Conservation (phyloP, 306 rosid species). For the Gleditsia sinensis region DNA sequence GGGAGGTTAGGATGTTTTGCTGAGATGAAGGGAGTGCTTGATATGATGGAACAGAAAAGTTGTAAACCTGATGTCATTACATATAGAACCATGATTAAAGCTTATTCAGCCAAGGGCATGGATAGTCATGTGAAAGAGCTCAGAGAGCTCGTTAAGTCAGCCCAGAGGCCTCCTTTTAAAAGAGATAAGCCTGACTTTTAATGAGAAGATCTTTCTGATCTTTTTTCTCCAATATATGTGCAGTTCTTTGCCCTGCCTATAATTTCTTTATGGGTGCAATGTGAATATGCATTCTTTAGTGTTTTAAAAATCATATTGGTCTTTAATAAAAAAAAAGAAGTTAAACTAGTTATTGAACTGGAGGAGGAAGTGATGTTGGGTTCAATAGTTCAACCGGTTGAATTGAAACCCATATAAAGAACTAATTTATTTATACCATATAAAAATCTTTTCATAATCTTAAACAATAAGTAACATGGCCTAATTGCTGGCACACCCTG, state of each 20-base stretch:
- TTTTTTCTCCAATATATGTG: conserved; percentile 2
- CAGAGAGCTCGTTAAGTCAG: conserved; percentile 50
- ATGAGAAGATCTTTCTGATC: conserved; percentile 26
- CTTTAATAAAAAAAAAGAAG: no score
- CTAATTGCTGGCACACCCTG: no score
- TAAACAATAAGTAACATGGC: no score
- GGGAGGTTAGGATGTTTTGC: conserved; percentile 68
- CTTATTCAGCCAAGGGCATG: conserved; percentile 78
- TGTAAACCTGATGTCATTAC: conserved; percentile 83
- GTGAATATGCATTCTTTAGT: no score
- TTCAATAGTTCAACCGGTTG: no score
- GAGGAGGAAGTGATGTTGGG: no score
- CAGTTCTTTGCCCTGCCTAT: not conserved
- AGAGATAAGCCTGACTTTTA: conserved; percentile 72
- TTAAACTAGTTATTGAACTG: no score
- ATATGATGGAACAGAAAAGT: conserved; percentile 73
- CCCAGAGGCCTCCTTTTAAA: conserved; percentile 42
- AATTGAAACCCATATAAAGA: no score
- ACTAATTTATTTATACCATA: no score
- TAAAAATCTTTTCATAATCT: no score
- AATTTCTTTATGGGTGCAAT: conserved; percentile 17
- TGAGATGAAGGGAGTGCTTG: conserved; percentile 80
- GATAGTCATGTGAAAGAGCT: conserved; percentile 67
- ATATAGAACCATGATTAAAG: conserved; percentile 88
- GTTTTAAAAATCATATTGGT: no score